Conservation (phyloP, 2,329 filamentous ascomycete genomes). For the Colletotrichum cereale region DNA sequence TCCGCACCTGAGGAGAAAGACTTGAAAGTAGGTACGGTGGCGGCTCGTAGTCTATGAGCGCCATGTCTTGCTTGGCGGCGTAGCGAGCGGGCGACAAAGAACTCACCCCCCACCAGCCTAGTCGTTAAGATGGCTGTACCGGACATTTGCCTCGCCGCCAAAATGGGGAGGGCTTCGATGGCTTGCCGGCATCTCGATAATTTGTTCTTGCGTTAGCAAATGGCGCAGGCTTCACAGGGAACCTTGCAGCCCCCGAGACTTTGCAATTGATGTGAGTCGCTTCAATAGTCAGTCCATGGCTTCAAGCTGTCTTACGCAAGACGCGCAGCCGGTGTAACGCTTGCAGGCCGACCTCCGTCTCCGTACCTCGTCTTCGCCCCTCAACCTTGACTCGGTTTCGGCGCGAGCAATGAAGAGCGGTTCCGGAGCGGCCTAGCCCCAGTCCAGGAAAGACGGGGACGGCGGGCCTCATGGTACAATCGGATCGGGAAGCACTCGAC, state of each 20-base stretch:
- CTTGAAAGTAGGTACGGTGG: constrained; percentile 23
- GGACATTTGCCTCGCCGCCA: constrained; percentile 16
- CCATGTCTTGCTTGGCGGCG: constrained; percentile 36
- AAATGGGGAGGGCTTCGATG: constrained; percentile 7
- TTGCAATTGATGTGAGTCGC: constrained; percentile 13
- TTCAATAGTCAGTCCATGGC: constrained; percentile 18
- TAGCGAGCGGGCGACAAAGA: constrained; percentile 35
- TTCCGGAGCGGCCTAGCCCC: constrained; percentile 37
- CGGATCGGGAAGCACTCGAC: constrained; percentile 15
- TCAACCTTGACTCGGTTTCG: constrained; percentile 37
- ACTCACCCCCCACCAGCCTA: constrained; percentile 17
- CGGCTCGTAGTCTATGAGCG: constrained; percentile 28
- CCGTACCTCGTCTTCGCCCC: constrained; percentile 27
- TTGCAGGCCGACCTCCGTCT: constrained; percentile 19
- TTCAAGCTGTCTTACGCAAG: constrained; percentile 30
- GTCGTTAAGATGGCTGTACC: constrained; percentile 14
- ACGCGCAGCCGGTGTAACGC: constrained; percentile 23
- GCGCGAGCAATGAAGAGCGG: constrained; percentile 22
- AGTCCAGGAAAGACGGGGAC: constrained; percentile 29
- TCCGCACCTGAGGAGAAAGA: constrained; percentile 5
- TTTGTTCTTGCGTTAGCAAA: background rate
- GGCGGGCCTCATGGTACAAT: constrained; percentile 11
- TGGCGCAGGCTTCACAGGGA: background rate
- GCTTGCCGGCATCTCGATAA: constrained; percentile 18
- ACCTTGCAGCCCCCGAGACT: constrained; percentile 17